Evolutionary conservation across 2,329 filamentous ascomycete species (phyloP).

Genomic region (Fusarium pseudonygamai): DNA sequence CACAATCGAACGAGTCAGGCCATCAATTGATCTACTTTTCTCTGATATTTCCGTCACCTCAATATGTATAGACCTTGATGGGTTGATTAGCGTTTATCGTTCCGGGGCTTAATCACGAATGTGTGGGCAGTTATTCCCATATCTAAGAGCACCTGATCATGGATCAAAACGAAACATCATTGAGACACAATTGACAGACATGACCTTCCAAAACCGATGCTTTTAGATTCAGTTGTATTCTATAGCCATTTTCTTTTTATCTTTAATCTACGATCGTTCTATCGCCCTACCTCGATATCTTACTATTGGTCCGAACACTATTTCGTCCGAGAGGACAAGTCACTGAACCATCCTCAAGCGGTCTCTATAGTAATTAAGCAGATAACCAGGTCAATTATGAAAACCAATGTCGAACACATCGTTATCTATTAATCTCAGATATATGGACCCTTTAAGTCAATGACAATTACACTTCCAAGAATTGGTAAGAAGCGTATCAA

Average conservation of each 20-base stretch:
- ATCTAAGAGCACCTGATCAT: fast-evolving
- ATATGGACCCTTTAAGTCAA: background rate
- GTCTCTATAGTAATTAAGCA: background rate
- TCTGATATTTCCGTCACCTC: background rate
- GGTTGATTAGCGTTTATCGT: background rate
- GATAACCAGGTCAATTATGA: no score
- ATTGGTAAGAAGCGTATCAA: background rate
- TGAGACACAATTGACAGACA: background rate
- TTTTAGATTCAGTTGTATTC: fast-evolving
- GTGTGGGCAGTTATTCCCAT: fast-evolving
- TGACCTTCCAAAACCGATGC: background rate
- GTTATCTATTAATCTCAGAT: background rate
- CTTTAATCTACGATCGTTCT: no score
- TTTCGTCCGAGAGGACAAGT: background rate
- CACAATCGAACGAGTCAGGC: background rate
- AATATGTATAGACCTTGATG: background rate
- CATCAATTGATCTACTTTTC: background rate
- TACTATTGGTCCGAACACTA: background rate
- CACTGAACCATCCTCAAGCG: background rate
- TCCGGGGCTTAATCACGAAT: background rate
- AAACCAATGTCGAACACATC: fast-evolving
- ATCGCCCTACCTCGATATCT: no score
- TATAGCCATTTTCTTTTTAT: no score
- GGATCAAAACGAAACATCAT: background rate
- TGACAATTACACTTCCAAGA: background rate